A percentile compares a stretch with the other conserved stretches of the same genome.
These are phyloP conservation scores for Insectozyma bohioensis DNA, from an alignment of 1,139 yeast genomes.

Conservation along the genomic window DNA sequence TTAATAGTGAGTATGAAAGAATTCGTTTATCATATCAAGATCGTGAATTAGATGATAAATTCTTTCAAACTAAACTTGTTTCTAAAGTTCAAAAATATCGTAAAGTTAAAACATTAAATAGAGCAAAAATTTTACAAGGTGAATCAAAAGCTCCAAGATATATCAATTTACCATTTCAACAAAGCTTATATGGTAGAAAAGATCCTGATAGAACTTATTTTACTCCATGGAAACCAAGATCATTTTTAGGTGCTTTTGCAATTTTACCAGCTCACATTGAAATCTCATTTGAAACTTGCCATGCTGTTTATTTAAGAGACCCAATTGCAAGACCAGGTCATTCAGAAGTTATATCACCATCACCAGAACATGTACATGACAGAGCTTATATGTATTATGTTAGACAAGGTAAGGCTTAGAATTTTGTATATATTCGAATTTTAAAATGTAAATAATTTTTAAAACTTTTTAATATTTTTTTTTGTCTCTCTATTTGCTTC, in stretches of 20 bases:
- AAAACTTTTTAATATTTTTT: not conserved
- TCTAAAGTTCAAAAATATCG: constrained; percentile 57
- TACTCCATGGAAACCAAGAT: constrained; percentile 97
- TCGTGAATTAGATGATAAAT: constrained; percentile 13
- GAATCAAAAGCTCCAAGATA: constrained; percentile 49
- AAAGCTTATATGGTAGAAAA: constrained; percentile 72
- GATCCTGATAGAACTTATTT: constrained; percentile 79
- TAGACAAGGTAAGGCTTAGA: constrained; percentile 62
- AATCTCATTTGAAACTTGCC: constrained; percentile 86
- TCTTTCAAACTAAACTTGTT: constrained; percentile 21
- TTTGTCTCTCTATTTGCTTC: not conserved
- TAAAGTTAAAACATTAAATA: constrained; percentile 48
- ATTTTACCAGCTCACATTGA: constrained; percentile 90
- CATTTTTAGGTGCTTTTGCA: constrained; percentile 89
- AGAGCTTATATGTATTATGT: constrained; percentile 95
- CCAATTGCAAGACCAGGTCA: constrained; percentile 98
- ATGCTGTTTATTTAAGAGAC: constrained; percentile 91
- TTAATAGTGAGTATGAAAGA: constrained; percentile 49
- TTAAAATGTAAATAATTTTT: not conserved
- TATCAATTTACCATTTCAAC: constrained; percentile 77
- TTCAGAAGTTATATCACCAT: constrained; percentile 93
- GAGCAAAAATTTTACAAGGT: constrained; percentile 56
- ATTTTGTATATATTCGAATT: constrained; percentile 13
- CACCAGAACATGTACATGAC: constrained; percentile 80
- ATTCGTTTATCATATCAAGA: constrained; percentile 47